Percentiles rank a stretch among this genome's conserved stretches.
These are phyloP conservation scores for Tylopilus balloui DNA, from an alignment of 768 basidiomycete species.

Conservation along the genomic window DNA sequence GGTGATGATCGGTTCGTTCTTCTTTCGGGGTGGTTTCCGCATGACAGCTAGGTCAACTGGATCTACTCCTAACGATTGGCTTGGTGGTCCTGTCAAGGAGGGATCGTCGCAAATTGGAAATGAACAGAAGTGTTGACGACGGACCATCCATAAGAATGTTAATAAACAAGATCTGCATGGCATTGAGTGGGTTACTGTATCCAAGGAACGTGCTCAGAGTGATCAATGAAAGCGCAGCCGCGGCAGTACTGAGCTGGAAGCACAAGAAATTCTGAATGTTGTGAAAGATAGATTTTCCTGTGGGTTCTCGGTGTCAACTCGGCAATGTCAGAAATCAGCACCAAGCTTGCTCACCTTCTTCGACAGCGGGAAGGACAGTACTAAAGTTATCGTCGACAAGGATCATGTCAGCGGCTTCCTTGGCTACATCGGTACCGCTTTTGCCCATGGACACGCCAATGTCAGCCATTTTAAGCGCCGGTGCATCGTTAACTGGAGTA, in stretches of 20 bases:
- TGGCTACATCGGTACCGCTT: slow-evolving; percentile 97
- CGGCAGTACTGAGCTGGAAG: slow-evolving; percentile 97
- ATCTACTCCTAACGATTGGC: slow-evolving; percentile 94
- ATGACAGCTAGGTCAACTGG: slow-evolving; percentile 92
- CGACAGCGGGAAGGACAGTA: slow-evolving; percentile 89
- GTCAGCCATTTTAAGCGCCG: slow-evolving; percentile 95
- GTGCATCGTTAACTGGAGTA: slow-evolving; percentile 82
- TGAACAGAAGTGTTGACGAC: slow-evolving; percentile 14
- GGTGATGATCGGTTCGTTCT: slow-evolving; percentile 86
- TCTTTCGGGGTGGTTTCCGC: slow-evolving; percentile 87
- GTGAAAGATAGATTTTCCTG: slow-evolving; percentile 96
- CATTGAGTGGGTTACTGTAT: slow-evolving; percentile 88
- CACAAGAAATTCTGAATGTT: slow-evolving; percentile 98
- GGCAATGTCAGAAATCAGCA: not conserved
- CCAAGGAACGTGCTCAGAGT: slow-evolving; percentile 89
- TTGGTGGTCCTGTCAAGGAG: slow-evolving; percentile 68
- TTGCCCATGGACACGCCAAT: slow-evolving; percentile 98
- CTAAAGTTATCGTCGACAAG: slow-evolving; percentile 97
- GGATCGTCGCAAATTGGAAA: not conserved
- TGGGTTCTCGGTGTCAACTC: not conserved
- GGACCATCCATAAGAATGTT: slow-evolving; percentile 97
- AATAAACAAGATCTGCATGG: slow-evolving; percentile 99
- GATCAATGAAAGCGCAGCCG: slow-evolving; percentile 91
- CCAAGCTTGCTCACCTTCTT: slow-evolving; percentile 60
- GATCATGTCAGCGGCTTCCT: slow-evolving; percentile 96